phyloP scores from a whole-genome alignment of 257 asterid genomes.

The Primulina tabacum region DNA sequence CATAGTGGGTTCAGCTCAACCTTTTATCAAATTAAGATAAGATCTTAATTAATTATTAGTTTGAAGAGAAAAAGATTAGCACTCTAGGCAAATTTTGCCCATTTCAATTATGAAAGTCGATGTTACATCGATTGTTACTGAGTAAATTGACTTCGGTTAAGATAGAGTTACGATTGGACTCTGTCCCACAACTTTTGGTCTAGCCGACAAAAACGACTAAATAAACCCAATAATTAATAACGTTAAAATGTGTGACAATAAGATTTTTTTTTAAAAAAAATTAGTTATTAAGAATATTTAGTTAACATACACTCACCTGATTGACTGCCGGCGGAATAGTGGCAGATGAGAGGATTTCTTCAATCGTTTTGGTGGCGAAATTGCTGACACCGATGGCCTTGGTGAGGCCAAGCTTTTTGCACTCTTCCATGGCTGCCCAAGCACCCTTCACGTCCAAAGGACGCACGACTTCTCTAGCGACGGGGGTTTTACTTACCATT shows the following conservation, averaged over 20 bases:
- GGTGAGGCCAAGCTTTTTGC: constrained; percentile 50
- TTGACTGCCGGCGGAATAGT: constrained; percentile 56
- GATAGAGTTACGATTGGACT: too few relatives aligned
- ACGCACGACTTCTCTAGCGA: constrained; percentile 29
- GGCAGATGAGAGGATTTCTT: constrained; percentile 38
- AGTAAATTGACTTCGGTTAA: too few relatives aligned
- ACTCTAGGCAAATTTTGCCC: too few relatives aligned
- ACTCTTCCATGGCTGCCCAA: constrained; percentile 75
- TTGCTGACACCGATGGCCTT: constrained; percentile 73
- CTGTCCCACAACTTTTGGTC: not conserved
- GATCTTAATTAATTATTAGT: too few relatives aligned
- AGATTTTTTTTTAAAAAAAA: too few relatives aligned
- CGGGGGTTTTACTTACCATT: constrained; percentile 23
- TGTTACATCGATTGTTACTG: too few relatives aligned
- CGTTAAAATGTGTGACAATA: too few relatives aligned
- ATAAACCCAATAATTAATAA: too few relatives aligned
- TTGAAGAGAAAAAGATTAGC: too few relatives aligned
- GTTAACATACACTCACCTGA: constrained; percentile 37
- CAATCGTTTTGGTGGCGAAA: constrained; percentile 43
- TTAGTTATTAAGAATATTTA: too few relatives aligned
- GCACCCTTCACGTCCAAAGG: constrained; percentile 46
- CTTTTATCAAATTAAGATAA: constrained; percentile 14
- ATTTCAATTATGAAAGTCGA: too few relatives aligned
- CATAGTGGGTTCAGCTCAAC: constrained; percentile 59
- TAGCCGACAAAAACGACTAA: too few relatives aligned